A percentile compares a stretch with the other conserved stretches of the same genome.
Evolutionary conservation across 352 stramenopile genomes (phyloP).

Genomic region (Pythium folliculosum): DNA sequence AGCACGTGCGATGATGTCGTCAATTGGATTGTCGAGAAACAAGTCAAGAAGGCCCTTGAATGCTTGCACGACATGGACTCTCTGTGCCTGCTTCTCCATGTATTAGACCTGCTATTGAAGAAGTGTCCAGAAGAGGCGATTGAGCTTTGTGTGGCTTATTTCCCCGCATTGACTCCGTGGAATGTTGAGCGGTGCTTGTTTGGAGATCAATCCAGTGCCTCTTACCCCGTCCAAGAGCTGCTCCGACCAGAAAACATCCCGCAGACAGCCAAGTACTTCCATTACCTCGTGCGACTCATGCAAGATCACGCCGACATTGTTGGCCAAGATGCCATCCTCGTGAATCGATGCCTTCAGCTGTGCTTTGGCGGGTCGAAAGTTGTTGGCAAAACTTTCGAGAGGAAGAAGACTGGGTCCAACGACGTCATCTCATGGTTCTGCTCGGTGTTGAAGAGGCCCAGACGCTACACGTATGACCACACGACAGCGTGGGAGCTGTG

Average conservation of each 20-base stretch:
- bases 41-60: slow-evolving; percentile 46
- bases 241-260: slow-evolving; percentile 43
- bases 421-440: slow-evolving; percentile 43
- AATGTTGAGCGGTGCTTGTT: slow-evolving; percentile 84
- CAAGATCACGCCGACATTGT: slow-evolving; percentile 45
- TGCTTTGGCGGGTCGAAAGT: slow-evolving; percentile 56
- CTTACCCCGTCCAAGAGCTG: slow-evolving; percentile 24
- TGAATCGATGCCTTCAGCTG: slow-evolving; percentile 65
- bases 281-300: slow-evolving; percentile 68
- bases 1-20: slow-evolving; percentile 77
- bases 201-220: slow-evolving; percentile 48
- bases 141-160: slow-evolving; percentile 70
- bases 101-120: slow-evolving; percentile 81
- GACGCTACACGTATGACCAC: slow-evolving; percentile 55
- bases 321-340: slow-evolving; percentile 48
- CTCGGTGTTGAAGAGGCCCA: slow-evolving; percentile 46
- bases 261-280: slow-evolving; percentile 70
- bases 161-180: slow-evolving; percentile 73
- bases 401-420: slow-evolving; percentile 25
- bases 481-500: slow-evolving; percentile 61
- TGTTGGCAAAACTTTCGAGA: slow-evolving; percentile 54
- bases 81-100: slow-evolving; percentile 72
- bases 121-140: slow-evolving; percentile 72
- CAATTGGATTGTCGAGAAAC: slow-evolving; percentile 73
- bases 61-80: slow-evolving; percentile 58